Percentiles rank a stretch among this genome's conserved stretches.
Evolutionary conservation across 2,329 filamentous ascomycete genomes (phyloP).

Genomic region (Lachnellula hyalina): DNA sequence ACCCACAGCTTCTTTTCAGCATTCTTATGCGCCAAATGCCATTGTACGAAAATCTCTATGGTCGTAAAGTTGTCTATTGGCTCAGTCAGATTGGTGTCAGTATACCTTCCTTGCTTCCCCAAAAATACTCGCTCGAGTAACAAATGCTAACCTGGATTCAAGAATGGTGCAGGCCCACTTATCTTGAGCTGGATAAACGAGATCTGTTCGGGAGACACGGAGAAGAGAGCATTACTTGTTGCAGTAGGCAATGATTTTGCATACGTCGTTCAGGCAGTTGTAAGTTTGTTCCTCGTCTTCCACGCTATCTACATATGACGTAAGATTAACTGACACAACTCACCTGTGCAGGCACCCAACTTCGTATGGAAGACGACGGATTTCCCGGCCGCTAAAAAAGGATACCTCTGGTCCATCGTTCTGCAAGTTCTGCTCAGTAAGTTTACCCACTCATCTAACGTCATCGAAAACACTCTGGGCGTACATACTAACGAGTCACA

Average conservation of each 20-base stretch:
- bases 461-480: neutral
- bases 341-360: conserved; percentile 30
- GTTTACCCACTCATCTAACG: conserved; percentile 5
- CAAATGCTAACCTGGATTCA: neutral
- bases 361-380: conserved; percentile 39
- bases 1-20: conserved; percentile 28
- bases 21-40: conserved; percentile 34
- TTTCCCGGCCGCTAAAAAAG: conserved; percentile 34
- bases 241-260: conserved; percentile 65
- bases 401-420: conserved; percentile 34
- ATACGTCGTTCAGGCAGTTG: conserved; percentile 58
- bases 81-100: conserved; percentile 33
- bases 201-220: conserved; percentile 51
- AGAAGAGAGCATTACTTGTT: conserved; percentile 62
- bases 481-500: conserved; percentile 2
- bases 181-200: conserved; percentile 47
- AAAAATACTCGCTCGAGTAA: neutral
- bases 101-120: neutral
- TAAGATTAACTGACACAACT: neutral
- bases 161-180: conserved; percentile 34
- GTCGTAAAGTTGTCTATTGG: conserved; percentile 36
- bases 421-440: conserved; percentile 33
- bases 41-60: conserved; percentile 32
- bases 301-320: neutral
- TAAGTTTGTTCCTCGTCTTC: conserved; percentile 11